phyloP scores from a whole-genome alignment of 2,329 filamentous ascomycete species.

The Microsporum canis region DNA sequence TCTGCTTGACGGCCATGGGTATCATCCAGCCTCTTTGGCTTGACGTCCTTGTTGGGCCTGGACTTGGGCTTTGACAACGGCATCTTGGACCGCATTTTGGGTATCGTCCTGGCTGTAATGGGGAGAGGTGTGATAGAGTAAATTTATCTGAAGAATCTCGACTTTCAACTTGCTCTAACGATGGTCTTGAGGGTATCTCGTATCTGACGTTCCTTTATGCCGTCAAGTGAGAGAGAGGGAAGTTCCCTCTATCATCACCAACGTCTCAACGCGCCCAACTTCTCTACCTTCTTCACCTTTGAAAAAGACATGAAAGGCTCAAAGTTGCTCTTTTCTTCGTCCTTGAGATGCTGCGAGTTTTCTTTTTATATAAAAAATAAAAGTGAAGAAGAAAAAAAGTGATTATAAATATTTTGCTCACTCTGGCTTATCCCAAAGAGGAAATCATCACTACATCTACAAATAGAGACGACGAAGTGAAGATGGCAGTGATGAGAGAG shows the following conservation, averaged over 20 bases:
- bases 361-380: background rate
- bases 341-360: background rate
- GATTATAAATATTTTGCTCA: slow-evolving; percentile 1
- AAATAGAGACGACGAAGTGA: background rate
- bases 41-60: background rate
- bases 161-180: background rate
- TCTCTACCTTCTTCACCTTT: background rate
- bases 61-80: background rate
- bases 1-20: background rate
- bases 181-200: background rate
- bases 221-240: background rate
- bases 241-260: background rate
- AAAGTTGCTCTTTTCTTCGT: background rate
- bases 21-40: background rate
- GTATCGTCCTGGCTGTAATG: background rate
- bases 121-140: no score
- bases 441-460: background rate
- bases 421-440: background rate
- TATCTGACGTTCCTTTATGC: background rate
- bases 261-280: background rate
- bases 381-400: background rate
- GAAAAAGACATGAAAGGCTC: no score
- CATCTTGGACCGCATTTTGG: background rate
- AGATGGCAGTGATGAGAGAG: background rate
- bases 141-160: no score